These are phyloP conservation scores for Fagopyrum esculentum DNA, from an alignment of 148 eudicot genomes.

Conservation along the genomic window DNA sequence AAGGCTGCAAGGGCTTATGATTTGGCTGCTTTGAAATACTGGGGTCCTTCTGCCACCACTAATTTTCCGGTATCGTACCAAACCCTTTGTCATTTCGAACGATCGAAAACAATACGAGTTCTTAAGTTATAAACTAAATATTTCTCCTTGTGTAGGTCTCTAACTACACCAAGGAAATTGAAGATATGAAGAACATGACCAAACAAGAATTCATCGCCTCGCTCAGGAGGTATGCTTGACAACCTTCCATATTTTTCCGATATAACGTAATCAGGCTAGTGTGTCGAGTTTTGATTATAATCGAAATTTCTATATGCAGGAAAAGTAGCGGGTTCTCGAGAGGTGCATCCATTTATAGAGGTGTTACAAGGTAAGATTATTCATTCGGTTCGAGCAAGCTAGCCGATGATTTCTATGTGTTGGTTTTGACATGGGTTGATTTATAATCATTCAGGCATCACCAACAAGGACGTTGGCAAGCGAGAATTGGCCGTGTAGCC, in stretches of 20 bases:
- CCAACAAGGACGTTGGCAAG: slow-evolving; percentile 99
- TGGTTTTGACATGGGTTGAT: neutral
- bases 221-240: slow-evolving; percentile 49
- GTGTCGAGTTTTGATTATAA: neutral
- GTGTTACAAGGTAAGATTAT: slow-evolving; percentile 62
- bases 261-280: neutral
- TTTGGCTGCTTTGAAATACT: slow-evolving; percentile 93
- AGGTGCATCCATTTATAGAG: slow-evolving; percentile 95
- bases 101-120: neutral
- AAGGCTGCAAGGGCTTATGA: slow-evolving; percentile 98
- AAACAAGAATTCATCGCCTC: slow-evolving; percentile 98
- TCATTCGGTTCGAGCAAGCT: no score
- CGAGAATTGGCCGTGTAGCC: slow-evolving; percentile 97
- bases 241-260: neutral
- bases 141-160: slow-evolving; percentile 33
- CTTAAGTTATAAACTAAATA: neutral
- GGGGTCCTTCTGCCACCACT: slow-evolving; percentile 96
- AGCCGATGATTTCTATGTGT: neutral
- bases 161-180: slow-evolving; percentile 61
- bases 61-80: slow-evolving; percentile 76
- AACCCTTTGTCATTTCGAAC: neutral
- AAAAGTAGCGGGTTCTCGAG: slow-evolving; percentile 98
- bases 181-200: slow-evolving; percentile 81
- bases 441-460: slow-evolving; percentile 53
- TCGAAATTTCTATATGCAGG: slow-evolving; percentile 29